Conservation (phyloP, 371 early-diverging fungal genomes). For the Rhizopus microsporus region DNA sequence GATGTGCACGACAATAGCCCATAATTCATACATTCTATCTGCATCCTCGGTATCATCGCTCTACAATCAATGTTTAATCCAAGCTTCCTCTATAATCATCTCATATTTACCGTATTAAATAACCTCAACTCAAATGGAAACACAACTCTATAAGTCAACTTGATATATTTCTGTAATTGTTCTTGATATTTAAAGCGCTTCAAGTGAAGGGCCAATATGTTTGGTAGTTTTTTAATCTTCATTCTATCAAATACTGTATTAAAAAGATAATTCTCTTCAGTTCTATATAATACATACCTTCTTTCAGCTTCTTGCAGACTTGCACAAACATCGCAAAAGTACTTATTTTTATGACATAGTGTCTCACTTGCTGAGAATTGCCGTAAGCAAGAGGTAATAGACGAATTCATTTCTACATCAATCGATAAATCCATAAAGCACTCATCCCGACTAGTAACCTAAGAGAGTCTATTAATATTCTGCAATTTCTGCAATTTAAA, state of each 20-base stretch:
- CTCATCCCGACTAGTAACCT: constrained; percentile 94
- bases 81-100: background rate
- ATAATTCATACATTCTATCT: constrained; percentile 82
- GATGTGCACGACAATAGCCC: constrained; percentile 93
- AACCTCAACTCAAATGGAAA: constrained; percentile 92
- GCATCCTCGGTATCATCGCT: constrained; percentile 87
- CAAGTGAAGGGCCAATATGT: constrained; percentile 91
- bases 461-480: background rate
- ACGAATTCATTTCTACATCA: constrained; percentile 94
- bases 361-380: constrained; percentile 95
- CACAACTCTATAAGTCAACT: constrained; percentile 92
- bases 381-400: constrained; percentile 87
- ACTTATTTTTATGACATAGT: constrained; percentile 93
- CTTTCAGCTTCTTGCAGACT: constrained; percentile 97
- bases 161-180: constrained; percentile 84
- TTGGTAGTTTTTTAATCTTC: constrained; percentile 93
- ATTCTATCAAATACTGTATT: constrained; percentile 60
- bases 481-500: background rate
- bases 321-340: constrained; percentile 93
- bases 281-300: constrained; percentile 44
- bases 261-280: background rate
- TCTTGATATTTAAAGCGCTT: constrained; percentile 98
- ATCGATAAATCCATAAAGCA: constrained; percentile 94
- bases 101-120: constrained; percentile 80
- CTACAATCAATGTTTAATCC: constrained; percentile 22